phyloP scores from a whole-genome alignment of 1,139 yeast species.

The Lodderomyces orthopsilosis region DNA sequence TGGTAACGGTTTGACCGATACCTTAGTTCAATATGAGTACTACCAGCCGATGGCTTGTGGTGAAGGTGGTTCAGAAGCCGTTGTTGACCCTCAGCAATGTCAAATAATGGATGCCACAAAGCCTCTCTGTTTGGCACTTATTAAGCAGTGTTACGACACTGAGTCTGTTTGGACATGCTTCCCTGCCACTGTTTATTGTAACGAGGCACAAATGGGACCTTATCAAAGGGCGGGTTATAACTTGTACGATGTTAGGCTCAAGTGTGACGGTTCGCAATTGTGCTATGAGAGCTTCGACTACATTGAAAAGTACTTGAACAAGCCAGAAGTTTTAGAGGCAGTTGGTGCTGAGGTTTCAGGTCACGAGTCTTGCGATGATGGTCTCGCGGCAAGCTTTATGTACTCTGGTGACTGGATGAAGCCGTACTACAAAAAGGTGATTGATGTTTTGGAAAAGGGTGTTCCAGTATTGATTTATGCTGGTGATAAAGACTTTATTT shows the following conservation, averaged over 20 bases:
- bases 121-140: conserved; percentile 79
- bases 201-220: conserved; percentile 81
- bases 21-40: conserved; percentile 79
- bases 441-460: conserved; percentile 52
- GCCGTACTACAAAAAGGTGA: conserved; percentile 70
- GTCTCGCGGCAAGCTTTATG: conserved; percentile 74
- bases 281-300: conserved; percentile 55
- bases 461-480: conserved; percentile 76
- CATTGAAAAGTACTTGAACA: conserved; percentile 34
- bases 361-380: conserved; percentile 82
- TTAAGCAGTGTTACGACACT: conserved; percentile 74
- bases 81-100: conserved; percentile 76
- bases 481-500: conserved; percentile 83
- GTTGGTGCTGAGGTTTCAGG: conserved; percentile 87
- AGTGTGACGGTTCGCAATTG: conserved; percentile 73
- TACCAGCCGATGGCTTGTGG: conserved; percentile 99
- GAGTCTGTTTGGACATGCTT: conserved; percentile 86
- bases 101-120: conserved; percentile 65
- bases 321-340: conserved; percentile 54
- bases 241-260: conserved; percentile 86
- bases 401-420: conserved; percentile 93
- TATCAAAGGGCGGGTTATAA: conserved; percentile 87
- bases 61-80: conserved; percentile 81
- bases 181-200: conserved; percentile 92
- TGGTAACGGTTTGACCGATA: conserved; percentile 96